These are phyloP conservation scores for Plasmodium knowlesi DNA, from an alignment of 169 alveolate genomes.

Conservation along the genomic window DNA sequence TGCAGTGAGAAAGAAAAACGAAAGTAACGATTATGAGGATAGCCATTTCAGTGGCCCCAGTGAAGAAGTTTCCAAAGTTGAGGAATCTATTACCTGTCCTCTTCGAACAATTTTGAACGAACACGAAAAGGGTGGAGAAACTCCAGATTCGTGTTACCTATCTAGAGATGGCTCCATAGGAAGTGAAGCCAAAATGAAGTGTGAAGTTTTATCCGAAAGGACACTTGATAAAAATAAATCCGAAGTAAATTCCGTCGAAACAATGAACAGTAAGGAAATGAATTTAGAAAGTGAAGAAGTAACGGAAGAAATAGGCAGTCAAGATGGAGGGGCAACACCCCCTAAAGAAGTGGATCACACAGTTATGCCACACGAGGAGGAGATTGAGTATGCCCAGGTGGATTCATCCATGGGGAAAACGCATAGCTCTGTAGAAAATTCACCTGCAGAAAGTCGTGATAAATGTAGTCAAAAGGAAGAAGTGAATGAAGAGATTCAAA, in stretches of 20 bases:
- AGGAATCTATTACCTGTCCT: background rate
- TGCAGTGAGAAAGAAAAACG: background rate
- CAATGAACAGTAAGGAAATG: background rate
- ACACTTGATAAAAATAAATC: background rate
- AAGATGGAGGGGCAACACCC: background rate
- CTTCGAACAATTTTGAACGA: background rate
- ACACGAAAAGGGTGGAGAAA: background rate
- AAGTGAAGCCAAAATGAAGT: conserved; percentile 1
- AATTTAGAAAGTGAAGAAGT: background rate
- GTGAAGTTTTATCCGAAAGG: background rate
- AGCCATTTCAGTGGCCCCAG: background rate
- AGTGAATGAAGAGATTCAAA: background rate
- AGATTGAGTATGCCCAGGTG: background rate
- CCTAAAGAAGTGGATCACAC: background rate
- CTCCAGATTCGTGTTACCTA: background rate
- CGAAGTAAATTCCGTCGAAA: background rate
- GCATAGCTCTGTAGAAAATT: background rate
- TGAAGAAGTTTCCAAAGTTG: background rate
- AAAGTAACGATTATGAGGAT: background rate
- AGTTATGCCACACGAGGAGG: background rate
- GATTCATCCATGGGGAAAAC: background rate
- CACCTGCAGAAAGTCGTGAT: background rate
- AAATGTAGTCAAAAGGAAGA: background rate
- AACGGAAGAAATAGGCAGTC: background rate
- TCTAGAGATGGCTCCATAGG: background rate